Evolutionary conservation across 164 flowering plant genomes (phyloP), one percentile per base, ranked within the genome.

Genomic region (Dillenia turbinata): DNA sequence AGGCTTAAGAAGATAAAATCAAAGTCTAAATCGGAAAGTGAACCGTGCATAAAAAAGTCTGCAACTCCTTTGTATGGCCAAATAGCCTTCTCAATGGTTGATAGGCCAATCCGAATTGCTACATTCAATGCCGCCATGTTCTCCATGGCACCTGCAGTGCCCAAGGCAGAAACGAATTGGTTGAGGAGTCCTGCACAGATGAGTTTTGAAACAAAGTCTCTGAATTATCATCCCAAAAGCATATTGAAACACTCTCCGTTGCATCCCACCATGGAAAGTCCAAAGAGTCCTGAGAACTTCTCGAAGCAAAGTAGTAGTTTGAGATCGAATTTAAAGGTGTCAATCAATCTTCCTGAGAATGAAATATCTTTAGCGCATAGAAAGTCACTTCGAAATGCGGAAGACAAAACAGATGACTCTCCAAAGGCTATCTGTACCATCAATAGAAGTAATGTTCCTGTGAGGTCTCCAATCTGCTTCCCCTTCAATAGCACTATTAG

Each of bases 61-160:
- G n/a, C 50, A 26, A 17, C 43, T 64, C 56, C 48, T 62, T 24
- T 10, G 14, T 62, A 71, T 63, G 79, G 69, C 11, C 67, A 62
- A 12, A 4, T 64, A 44, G 71, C 58, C 47, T 24, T 9, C 12
- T 60, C 67, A 14, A 57, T 47, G 17, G 15, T 62, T 2, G 62
- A 65, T 16, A 79, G 69, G 61, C 79, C 81, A 2, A 80, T 89
- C 33, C 80, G 94, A 10, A 50, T 87, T 47, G 97, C 94, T 9
- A 87, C 94, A 1, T 89, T 92, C 69, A 92, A 92, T 57, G 92
- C 86, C n/a, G 97, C 97, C 59, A 73, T 89, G 87, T 92, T 92
- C 58, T 83, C 91, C 2, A 85, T 89, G 64, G 98, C 98, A 3
- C 95, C 88, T 11, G 98, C 89, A 8, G 75, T 87, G 26, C 80